Base-by-base conservation (phyloP, 768 basidiomycete species). In the Hygrocybe coccinea region DNA sequence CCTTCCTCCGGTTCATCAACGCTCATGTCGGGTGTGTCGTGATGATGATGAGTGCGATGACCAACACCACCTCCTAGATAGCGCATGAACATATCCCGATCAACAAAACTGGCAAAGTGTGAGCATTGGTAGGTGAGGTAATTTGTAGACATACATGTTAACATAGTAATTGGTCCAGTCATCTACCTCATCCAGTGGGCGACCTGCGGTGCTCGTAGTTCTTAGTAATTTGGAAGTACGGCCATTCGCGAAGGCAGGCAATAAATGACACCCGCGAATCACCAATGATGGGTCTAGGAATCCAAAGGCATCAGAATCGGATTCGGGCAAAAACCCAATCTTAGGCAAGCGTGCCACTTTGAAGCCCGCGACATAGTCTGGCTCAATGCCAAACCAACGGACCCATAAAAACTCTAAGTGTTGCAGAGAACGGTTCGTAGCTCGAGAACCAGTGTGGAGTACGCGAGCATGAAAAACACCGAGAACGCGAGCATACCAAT, bases 221-320 rank as follows among this genome's bases (percentile, higher is more conserved):
- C 9, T n/a, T n/a, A 44, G 15, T 12, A 60, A 44, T 19, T 64
- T 37, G 1, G 60, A 56, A 1, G 68, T 67, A 2, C 22, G 19
- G 0, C 63, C 66, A 29, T 57, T 21, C 0, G 46, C 36, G 46
- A 76, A 80, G 0, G 62, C 74, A 0, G 78, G 79, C 9, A 80
- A 69, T 1, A 81, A 56, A 56, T 81, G 78, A 1, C 59, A 63
- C 0, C 63, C 73, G 0, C 72, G 63, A 34, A 81, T 62, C 2
- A 82, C 68, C 0, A 64, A 56, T 0, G 55, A 52, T 0, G 79
- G 80, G 57, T 81, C 69, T 0, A 81, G 22, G 49, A 83, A 82
- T 0, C 78, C 71, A 59, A 79, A 82, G 2, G 74, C 68, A 1
- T 21, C 38, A 17, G 35, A n/a, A 21, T 69, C 65, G 0, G 60